Evolutionary conservation across 2,329 filamentous ascomycete species (phyloP), one percentile per base, ranked within the genome.

Genomic region (Lachnellula subtilissima): DNA sequence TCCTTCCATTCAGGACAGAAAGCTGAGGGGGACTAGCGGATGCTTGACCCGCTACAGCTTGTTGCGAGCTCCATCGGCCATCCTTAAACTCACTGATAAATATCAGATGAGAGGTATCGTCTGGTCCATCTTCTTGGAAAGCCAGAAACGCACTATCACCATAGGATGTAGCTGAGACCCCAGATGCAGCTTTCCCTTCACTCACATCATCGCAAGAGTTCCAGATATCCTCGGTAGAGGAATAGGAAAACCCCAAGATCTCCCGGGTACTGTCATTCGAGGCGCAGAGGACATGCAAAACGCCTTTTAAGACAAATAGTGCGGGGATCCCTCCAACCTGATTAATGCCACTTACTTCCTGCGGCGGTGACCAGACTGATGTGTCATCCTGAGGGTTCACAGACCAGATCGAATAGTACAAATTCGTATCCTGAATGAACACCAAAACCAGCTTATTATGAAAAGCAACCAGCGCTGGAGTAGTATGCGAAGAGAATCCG

Each of bases 381-480:
- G 53, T 57, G 6, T 52, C 53, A 22, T 63, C 55, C 7, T 52
- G 51, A 23, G 64, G 62, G 36, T 65, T 61, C 0, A 64, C 49
- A 2, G 63, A 59, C 62, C 64, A 69, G 19, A 66, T 61, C 7
- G 61, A 61, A 53, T 65, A 71, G 51, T 64, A 69, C 7, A 73
- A 58, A 36, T 50, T 61, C 5, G 63, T 61, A 39, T 67, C 61
- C 3, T 64, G 62, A 47, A 72, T 55, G 53, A 67, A 72, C 6
- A 65, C 65, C 17, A 72, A 56, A 49, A 71, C 67, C 5, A 73
- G 62, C 59, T 69, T 70, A 55, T 72, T 71, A 57, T 72, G 70
- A 51, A 72, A 71, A 11, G 70, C 64, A 4, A 67, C 64, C 19
- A 73, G 53, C 15, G 68, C 67, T 2, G 69, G 69, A n/a, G 64